Evolutionary conservation across 495 filamentous ascomycete species (phyloP).

Genomic region (Cercophora scortea): DNA sequence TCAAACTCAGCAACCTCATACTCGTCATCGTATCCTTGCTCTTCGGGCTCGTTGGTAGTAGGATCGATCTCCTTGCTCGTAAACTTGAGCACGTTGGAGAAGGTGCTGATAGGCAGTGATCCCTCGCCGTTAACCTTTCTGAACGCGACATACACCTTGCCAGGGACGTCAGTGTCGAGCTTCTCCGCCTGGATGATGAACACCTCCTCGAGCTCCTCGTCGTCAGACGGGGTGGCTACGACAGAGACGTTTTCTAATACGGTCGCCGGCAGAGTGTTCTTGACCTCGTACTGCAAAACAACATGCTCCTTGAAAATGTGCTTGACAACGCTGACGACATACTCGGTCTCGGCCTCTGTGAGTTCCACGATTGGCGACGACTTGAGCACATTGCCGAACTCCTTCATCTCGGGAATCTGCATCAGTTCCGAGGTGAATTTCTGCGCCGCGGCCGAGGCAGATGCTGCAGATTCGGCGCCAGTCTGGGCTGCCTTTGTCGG

Average conservation of each 20-base stretch:
- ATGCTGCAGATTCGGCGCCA: constrained; percentile 62
- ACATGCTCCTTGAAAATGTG: constrained; percentile 96
- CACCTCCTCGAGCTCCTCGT: constrained; percentile 77
- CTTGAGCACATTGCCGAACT: constrained; percentile 83
- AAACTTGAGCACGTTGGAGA: constrained; percentile 92
- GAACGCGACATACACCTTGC: constrained; percentile 92
- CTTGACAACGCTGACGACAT: constrained; percentile 88
- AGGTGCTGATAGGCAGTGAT: constrained; percentile 64
- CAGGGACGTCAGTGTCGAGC: constrained; percentile 71
- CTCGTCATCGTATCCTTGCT: constrained; percentile 89
- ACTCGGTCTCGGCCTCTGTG: constrained; percentile 95
- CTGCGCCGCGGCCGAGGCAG: constrained; percentile 69
- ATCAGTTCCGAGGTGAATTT: constrained; percentile 83
- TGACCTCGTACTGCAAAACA: constrained; percentile 94
- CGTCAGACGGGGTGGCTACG: constrained; percentile 73
- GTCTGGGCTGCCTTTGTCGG: constrained; percentile 66
- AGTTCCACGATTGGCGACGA: constrained; percentile 81
- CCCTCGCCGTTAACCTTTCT: constrained; percentile 67
- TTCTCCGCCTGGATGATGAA: constrained; percentile 87
- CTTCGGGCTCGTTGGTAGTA: constrained; percentile 86
- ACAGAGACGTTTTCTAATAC: constrained; percentile 88
- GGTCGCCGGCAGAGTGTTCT: constrained; percentile 90
- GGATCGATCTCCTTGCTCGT: constrained; percentile 97
- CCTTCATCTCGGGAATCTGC: constrained; percentile 79
- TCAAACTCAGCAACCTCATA: constrained; percentile 96